These are phyloP conservation scores for Chrysochromulina parva DNA, from an alignment of 78 protist genomes.

Conservation along the genomic window DNA sequence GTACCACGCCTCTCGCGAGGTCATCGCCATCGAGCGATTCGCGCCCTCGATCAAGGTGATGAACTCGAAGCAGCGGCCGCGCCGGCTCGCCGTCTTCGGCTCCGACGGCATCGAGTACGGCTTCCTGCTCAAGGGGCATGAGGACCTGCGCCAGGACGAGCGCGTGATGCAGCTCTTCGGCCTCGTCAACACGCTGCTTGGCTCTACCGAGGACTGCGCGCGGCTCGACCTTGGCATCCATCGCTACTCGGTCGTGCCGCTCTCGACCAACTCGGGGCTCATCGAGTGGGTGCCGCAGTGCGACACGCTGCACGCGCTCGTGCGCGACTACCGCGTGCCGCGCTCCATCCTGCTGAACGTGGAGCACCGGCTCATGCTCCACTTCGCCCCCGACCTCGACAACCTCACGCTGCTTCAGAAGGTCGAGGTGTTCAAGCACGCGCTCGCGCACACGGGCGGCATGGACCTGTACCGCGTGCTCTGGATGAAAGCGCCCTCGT, in stretches of 20 bases:
- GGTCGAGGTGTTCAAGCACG: constrained; percentile 40
- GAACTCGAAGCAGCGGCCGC: constrained; percentile 97
- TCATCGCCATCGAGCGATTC: constrained; percentile 79
- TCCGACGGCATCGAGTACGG: constrained; percentile 54
- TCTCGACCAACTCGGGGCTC: constrained; percentile 83
- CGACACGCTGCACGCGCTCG: constrained; percentile 70
- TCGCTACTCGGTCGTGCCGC: constrained; percentile 75
- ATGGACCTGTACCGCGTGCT: neutral
- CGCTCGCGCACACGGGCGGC: constrained; percentile 1
- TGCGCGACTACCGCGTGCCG: constrained; percentile 46
- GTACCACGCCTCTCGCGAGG: constrained; percentile 32
- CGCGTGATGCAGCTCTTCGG: constrained; percentile 89
- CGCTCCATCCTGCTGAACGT: neutral
- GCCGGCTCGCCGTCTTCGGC: constrained; percentile 78
- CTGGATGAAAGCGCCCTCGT: neutral
- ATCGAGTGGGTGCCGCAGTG: constrained; percentile 83
- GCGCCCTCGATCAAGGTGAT: constrained; percentile 80
- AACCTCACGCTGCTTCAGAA: neutral
- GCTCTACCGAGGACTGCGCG: neutral
- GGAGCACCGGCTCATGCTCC: constrained; percentile 41
- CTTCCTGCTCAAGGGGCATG: constrained; percentile 95
- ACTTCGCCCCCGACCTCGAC: constrained; percentile 30
- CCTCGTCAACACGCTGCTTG: constrained; percentile 91
- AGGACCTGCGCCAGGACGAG: constrained; percentile 84
- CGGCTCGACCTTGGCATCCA: constrained; percentile 27